Evolutionary conservation across 2,329 filamentous ascomycete species (phyloP).

Genomic region (Monosporascus sp.): DNA sequence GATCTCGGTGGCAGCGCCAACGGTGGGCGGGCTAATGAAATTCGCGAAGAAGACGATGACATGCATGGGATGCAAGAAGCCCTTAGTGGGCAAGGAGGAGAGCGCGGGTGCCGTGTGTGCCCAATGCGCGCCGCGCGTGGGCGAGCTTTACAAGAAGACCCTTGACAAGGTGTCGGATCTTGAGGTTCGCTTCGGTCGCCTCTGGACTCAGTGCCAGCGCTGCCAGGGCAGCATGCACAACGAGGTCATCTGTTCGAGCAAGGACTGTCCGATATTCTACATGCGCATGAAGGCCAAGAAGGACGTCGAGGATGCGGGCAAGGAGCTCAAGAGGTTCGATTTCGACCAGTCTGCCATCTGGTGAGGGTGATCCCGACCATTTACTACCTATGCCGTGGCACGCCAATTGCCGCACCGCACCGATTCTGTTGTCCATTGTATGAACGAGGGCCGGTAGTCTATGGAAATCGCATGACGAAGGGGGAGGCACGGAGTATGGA

Average conservation of each 20-base stretch:
- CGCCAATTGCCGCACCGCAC: too few species aligned
- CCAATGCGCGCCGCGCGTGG: conserved; percentile 77
- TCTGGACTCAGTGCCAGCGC: conserved; percentile 98
- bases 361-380: conserved; percentile 24
- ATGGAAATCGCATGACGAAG: conserved; percentile 2
- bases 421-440: conserved; percentile 9
- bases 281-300: conserved; percentile 99
- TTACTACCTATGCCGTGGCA: too few species aligned
- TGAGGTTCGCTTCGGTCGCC: conserved; percentile 82
- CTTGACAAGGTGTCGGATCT: conserved; percentile 84
- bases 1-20: conserved; percentile 87
- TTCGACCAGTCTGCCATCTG: conserved; percentile 67
- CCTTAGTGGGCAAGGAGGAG: conserved; percentile 74
- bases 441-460: conserved; percentile 13
- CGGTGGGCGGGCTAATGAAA: conserved; percentile 93
- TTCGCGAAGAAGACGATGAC: conserved; percentile 97
- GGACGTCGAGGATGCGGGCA: conserved; percentile 91
- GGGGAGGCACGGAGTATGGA: conserved; percentile 12
- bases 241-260: conserved; percentile 93
- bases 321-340: conserved; percentile 87
- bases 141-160: conserved; percentile 90
- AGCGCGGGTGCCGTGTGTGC: conserved; percentile 80
- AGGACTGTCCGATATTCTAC: conserved; percentile 98
- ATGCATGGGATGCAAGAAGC: conserved; percentile 99
- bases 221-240: conserved; percentile 98